A percentile compares a stretch with the other conserved stretches of the same genome.
Evolutionary conservation across 495 filamentous ascomycete species (phyloP).

Genomic region (Aspergillus taichungensis): DNA sequence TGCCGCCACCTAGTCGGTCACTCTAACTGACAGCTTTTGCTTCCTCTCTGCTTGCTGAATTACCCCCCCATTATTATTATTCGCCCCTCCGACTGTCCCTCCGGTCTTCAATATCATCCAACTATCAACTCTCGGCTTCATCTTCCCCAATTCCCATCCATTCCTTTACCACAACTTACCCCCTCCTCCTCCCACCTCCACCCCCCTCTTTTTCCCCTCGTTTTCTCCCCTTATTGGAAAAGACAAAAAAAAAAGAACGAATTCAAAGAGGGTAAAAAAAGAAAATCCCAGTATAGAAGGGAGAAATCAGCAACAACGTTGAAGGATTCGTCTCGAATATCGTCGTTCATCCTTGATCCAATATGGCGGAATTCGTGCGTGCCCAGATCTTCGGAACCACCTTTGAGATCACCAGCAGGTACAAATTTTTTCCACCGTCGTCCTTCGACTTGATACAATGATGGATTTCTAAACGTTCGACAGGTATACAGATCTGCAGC

Average conservation of each 20-base stretch:
- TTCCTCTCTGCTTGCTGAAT: conserved; percentile 12
- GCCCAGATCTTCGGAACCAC: conserved; percentile 99
- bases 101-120: conserved; percentile 1
- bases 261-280: not conserved
- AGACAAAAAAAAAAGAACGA: not conserved
- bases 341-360: conserved; percentile 20
- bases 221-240: not conserved
- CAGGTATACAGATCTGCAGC: conserved; percentile 95
- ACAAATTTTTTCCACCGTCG: conserved; percentile 15
- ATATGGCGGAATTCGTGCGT: conserved; percentile 97
- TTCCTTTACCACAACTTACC: not conserved
- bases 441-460: not conserved
- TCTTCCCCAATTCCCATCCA: not conserved
- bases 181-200: not conserved
- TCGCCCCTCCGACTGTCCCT: conserved; percentile 1
- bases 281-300: not conserved
- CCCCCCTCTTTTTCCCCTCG: not conserved
- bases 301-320: not conserved
- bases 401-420: conserved; percentile 99
- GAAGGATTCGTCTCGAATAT: conserved; percentile 5
- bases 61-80: conserved; percentile 10
- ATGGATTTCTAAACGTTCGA: conserved; percentile 11
- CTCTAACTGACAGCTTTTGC: conserved; percentile 10
- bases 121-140: conserved; percentile 1
- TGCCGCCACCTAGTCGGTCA: conserved; percentile 9